Base-by-base conservation (phyloP, 2,329 filamentous ascomycete genomes). In the Paecilomyces niveus region DNA sequence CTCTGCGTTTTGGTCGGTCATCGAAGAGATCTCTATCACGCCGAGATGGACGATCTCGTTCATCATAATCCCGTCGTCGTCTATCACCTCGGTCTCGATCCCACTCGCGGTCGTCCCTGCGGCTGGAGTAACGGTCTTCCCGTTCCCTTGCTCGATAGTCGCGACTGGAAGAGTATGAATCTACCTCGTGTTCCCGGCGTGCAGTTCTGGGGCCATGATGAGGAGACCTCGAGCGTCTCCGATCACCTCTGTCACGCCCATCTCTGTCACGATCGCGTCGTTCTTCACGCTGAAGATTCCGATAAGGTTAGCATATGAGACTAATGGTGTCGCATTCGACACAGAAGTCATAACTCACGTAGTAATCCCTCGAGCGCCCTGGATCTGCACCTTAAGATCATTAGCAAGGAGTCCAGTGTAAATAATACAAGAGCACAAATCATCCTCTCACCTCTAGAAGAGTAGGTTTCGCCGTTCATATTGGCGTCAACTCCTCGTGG, bases 91-190 rank as follows among this genome's bases (percentile, higher is more conserved):
- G 80, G 61, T 92, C 89, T 71, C 88, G 83, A 70, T 89, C 87
- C 86, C 89, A 90, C 63, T 89, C 89, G 63, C 89, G 83, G n/a
- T 91, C 89, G 57, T 86, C 84, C 58, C 85, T 80, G 62, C 89
- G 84, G 33, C 88, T 87, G 39, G 85, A 85, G 72, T 97, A 97
- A 71, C 92, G 85, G 67, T 97, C 93, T 76, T 97, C 93, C 62
- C 93, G 89, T 78, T 97, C 93, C 62, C 93, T 83, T 72, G 96
- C 93, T 72, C 93, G 86, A 74, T 96, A 95, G 78, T 88, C 92
- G 66, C 93, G 89, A 76, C 92, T 96, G 5, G 90, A 92, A 21
- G 92, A 96, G 77, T 97, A 97, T 58, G 89, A 87, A 75, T 97
- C 92, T 73, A 85, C 83, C 66, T 90, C 88, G 57, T 83, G 85